These are phyloP conservation scores for Balakata baccata DNA, from an alignment of 345 rosid species.

Conservation along the genomic window DNA sequence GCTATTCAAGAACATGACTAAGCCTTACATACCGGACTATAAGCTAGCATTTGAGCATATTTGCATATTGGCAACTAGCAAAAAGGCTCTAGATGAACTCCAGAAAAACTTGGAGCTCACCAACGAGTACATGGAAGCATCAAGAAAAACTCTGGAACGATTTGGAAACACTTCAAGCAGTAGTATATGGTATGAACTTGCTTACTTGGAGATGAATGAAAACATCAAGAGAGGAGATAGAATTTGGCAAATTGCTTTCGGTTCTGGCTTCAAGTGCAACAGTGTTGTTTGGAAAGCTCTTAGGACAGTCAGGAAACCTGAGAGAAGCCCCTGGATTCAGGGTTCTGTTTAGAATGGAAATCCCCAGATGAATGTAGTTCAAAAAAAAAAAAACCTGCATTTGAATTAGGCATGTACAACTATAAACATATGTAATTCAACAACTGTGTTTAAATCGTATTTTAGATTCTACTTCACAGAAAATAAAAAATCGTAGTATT, in stretches of 20 bases:
- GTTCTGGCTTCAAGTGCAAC: slow-evolving; percentile 71
- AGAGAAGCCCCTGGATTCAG: slow-evolving; percentile 50
- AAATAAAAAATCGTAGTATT: not conserved
- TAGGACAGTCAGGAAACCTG: slow-evolving; percentile 30
- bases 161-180: slow-evolving; percentile 79
- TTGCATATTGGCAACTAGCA: slow-evolving; percentile 49
- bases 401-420: not conserved
- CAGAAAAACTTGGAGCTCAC: slow-evolving; percentile 59
- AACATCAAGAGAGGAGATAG: slow-evolving; percentile 50
- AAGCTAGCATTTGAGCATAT: slow-evolving; percentile 63
- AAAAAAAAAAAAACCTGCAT: not conserved
- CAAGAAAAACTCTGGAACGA: slow-evolving; percentile 52
- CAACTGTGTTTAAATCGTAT: not conserved
- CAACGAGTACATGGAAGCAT: slow-evolving; percentile 65
- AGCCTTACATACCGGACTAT: slow-evolving; percentile 46
- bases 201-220: slow-evolving; percentile 53
- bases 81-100: slow-evolving; percentile 52
- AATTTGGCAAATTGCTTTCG: slow-evolving; percentile 62
- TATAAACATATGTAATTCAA: not conserved
- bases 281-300: slow-evolving; percentile 70
- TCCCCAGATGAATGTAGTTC: not conserved
- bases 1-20: slow-evolving; percentile 28
- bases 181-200: slow-evolving; percentile 69
- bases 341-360: not conserved
- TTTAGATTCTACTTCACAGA: not conserved